These are phyloP conservation scores for Phaeotremella fagi DNA, from an alignment of 768 basidiomycete species.

Conservation along the genomic window DNA sequence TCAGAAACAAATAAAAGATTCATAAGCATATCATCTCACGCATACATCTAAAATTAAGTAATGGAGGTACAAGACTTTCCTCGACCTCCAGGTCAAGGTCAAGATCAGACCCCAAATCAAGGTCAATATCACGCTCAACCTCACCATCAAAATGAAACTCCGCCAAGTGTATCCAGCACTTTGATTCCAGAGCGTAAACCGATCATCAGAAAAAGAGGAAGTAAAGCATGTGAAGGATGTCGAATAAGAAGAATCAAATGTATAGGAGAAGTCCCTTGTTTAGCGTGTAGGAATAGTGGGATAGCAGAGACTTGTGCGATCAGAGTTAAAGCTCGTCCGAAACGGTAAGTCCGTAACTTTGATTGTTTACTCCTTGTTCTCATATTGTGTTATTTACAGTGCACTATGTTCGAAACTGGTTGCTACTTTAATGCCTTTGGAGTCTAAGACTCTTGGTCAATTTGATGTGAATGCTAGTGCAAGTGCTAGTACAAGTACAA, in stretches of 20 bases:
- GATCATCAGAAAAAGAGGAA: neutral
- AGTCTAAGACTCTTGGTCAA: neutral
- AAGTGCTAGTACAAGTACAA: too few species aligned
- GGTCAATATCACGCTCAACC: too few species aligned
- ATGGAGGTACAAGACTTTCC: too few species aligned
- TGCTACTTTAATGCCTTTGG: neutral
- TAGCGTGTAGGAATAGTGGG: neutral
- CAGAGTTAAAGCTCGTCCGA: slow-evolving; percentile 2
- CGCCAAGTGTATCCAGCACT: too few species aligned
- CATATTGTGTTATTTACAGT: too few species aligned
- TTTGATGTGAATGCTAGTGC: neutral
- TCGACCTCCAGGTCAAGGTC: too few species aligned
- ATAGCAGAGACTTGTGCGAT: neutral
- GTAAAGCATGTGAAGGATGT: neutral
- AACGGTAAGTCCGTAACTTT: neutral
- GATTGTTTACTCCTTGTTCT: neutral
- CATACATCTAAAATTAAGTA: too few species aligned
- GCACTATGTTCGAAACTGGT: neutral
- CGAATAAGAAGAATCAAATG: neutral
- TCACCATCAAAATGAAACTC: too few species aligned
- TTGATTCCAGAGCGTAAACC: too few species aligned
- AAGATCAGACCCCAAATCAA: too few species aligned
- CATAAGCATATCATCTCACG: too few species aligned
- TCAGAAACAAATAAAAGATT: too few species aligned
- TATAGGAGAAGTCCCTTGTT: neutral